Base-by-base conservation (phyloP, 163 green algal genomes). In the Chlamydomonas reinhardtii region DNA sequence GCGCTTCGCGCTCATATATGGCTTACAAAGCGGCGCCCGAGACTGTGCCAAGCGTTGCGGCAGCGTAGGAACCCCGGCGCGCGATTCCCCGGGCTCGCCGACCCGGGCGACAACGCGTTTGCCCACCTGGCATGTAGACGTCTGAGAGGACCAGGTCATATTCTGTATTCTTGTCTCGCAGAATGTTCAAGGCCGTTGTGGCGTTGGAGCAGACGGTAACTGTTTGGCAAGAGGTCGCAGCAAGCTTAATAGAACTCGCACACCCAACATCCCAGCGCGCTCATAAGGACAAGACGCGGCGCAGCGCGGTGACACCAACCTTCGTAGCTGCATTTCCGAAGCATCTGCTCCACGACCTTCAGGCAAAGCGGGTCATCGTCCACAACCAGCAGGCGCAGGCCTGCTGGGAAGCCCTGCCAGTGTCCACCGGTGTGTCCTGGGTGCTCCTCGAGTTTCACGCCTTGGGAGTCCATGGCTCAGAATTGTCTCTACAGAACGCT, bases 131-230 rank as follows among this genome's bases (percentile, higher is more conserved):
- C 97, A 99, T 99, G 90, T 98, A 96, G 17, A 99, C 97, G 87
- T 99, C 97, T 35, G 94, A 98, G 15, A 99, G 94, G 2, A 99
- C 97, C 15, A 99, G 91, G 89, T 99, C 97, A 75, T 97, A 99
- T 37, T 97, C 91, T 32, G 62, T 84, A 56, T 64, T 90, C 71
- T 84, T 91, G 37, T 96, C 92, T 0, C 97, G 92, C 76, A 99
- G 92, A 66, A 94, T 76, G 22, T 91, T 76, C 56, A 99, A 86
- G 15, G 97, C 97, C 25, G 85, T 90, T 27, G 87, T 94, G 0
- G 91, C 95, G 71, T 92, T 94, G 8, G 77, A 93, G 81, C 92
- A 96, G 3, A 95, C 97, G 3, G 91, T 95, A 68, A 98, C 96
- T 98, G 95, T 79, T 88, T 31, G 68, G 8, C n/a, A 31, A 2